Evolutionary conservation across 345 rosid species (phyloP), one percentile per base, ranked within the genome.

Genomic region (Boechera stricta): DNA sequence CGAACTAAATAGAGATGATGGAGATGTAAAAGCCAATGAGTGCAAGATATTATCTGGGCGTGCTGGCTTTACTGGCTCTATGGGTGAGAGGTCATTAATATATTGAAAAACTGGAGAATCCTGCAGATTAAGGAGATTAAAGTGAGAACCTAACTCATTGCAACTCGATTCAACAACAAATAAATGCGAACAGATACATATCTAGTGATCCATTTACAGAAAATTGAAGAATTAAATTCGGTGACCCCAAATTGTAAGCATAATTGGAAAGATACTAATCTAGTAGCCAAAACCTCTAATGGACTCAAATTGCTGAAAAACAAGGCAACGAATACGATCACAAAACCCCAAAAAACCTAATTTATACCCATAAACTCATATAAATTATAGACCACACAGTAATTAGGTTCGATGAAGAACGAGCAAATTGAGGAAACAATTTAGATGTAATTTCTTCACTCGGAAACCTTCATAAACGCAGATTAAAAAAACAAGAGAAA

Each of bases 41-140:
- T 70, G 81, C 63, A 83, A 80, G 15, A 78, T 73, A 45, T 69
- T 81, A 54, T 73, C 85, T 0, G 58, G 29, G 33, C 73, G 77
- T 35, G 67, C 9, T 51, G 79, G 81, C 72, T 86, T 90, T 7
- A 79, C 82, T 13, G 80, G 77, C 44, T 86, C 89, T 16, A 88
- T 77, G 10, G 96, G 92, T 0, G 91, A 90, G 42, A 90, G 89
- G 9, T 73, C 87, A 74, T 76, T 85, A 16, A 90, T 90, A 80
- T 82, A 90, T 67, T 85, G 85, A 73, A 87, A 90, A 15, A 88
- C 88, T 3, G 91, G 96, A 64, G 96, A 90, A 82, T 86, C 86
- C 96, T 90, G 86, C 85, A 84, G 0, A 16, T 45, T 16, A 38
- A 75, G 65, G 21, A 60, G 18, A 15, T 67, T 29, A 31, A 33